Percentiles rank a stretch among this genome's conserved stretches.
Evolutionary conservation across 192 early-diverging fungal species (phyloP).

Genomic region (Geranomyces variabilis): DNA sequence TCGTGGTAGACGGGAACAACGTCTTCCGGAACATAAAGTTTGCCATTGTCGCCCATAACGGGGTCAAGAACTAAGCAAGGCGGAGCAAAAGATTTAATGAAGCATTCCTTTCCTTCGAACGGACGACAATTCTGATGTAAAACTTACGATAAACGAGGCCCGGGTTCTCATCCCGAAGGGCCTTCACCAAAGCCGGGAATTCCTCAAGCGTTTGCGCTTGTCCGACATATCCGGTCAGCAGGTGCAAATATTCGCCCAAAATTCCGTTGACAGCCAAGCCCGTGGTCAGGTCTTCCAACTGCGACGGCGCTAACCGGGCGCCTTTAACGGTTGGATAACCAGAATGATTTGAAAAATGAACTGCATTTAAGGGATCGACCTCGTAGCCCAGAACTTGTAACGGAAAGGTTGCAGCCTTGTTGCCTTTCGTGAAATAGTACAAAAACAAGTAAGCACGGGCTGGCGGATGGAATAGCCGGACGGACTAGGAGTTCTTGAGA

Average conservation of each 20-base stretch:
- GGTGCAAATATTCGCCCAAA: conserved; percentile 70
- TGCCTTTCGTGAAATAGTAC: conserved; percentile 46
- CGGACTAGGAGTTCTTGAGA: too few species aligned
- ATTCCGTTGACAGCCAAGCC: conserved; percentile 78
- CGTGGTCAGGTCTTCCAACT: conserved; percentile 70
- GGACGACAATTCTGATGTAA: too few species aligned
- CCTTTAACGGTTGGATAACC: conserved; percentile 82
- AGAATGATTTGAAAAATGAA: conserved; percentile 94
- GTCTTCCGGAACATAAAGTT: conserved; percentile 79
- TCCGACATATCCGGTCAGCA: conserved; percentile 90
- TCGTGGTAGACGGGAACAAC: conserved; percentile 77
- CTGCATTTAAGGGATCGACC: conserved; percentile 91
- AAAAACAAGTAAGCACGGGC: not conserved
- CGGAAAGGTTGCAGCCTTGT: conserved; percentile 91
- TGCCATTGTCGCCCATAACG: conserved; percentile 87
- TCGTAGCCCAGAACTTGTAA: conserved; percentile 88
- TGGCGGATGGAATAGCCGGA: not conserved
- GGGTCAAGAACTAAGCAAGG: conserved; percentile 69
- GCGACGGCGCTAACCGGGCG: conserved; percentile 60
- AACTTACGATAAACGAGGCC: conserved; percentile 58
- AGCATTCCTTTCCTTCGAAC: conserved; percentile 11
- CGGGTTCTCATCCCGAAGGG: conserved; percentile 56
- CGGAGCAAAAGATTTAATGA: not conserved
- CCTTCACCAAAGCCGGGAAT: conserved; percentile 57
- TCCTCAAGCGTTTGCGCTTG: conserved; percentile 63